Base-by-base conservation (phyloP, 306 rosid genomes). In the Hippophae rhamnoides region DNA sequence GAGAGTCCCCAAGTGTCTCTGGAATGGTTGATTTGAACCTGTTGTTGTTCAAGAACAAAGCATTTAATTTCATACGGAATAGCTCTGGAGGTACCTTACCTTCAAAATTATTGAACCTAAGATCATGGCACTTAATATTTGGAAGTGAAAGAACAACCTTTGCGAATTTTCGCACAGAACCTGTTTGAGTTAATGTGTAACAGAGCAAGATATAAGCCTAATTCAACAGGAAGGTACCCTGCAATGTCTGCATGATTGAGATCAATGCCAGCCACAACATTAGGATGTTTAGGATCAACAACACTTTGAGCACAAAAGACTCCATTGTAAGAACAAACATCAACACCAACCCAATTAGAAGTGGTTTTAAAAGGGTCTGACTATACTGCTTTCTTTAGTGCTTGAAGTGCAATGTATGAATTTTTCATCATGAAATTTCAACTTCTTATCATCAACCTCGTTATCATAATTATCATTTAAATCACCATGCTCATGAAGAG, bases 31-130 rank as follows among this genome's bases (percentile, higher is more conserved):
- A 78, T 6, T 69, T 57, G 64, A 87, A 87, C 5, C 92, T 60
- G n/a, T 84, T 87, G 52, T 84, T 55, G 70, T 87, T 87, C 63
- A 87, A 5, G 47, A 87, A 77, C 27, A 87, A 43, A 5, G 86
- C 95, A 25, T 86, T 90, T 12, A 71, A 13, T 23, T 64, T 45
- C 70, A 38, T 71, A 10, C 58, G 52, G 54, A 71, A 71, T 41
- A 71, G 66, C 50, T 46, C 62, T 5, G 56, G 14, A 8, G 76
- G 76, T 50, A 71, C 42, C 18, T 18, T 11, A 13, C 76, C 76
- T 41, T 71, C 76, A 0, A 71, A 71, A 5, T 58, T 56, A 10
- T 71, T 71, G 65, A 26, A 71, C 65, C 76, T 58, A 3, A 71
- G 60, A 52, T 71, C 76, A 3, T 53, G 65, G 52, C 38, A 71